phyloP scores from a whole-genome alignment of 2,329 filamentous ascomycete species.

The Colletotrichum ledebouriae region DNA sequence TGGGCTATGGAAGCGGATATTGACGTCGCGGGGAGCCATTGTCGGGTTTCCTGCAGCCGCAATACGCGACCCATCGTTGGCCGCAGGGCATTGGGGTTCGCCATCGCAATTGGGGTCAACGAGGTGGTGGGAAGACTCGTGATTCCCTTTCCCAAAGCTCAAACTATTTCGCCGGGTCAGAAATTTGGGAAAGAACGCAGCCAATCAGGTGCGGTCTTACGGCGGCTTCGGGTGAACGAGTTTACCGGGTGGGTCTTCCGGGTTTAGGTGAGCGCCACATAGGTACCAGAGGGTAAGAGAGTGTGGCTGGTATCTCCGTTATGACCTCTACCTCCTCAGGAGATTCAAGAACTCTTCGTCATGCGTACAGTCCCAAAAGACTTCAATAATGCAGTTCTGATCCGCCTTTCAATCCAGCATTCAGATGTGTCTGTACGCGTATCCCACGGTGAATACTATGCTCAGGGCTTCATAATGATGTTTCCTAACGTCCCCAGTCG shows the following conservation, averaged over 20 bases:
- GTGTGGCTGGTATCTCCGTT: too few relatives aligned
- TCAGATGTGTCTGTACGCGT: too few relatives aligned
- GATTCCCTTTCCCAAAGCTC: conserved; percentile 31
- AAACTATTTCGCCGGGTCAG: conserved; percentile 37
- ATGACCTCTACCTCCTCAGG: too few relatives aligned
- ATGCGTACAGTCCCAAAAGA: too few relatives aligned
- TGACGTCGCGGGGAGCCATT: conserved; percentile 22
- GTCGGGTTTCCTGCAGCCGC: conserved; percentile 38
- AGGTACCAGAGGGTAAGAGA: neutral
- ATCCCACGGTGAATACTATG: too few relatives aligned
- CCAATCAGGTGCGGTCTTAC: conserved; percentile 26
- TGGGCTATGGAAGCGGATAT: neutral
- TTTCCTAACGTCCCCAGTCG: too few relatives aligned
- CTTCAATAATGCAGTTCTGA: too few relatives aligned
- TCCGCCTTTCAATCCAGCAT: too few relatives aligned
- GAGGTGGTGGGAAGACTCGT: conserved; percentile 29
- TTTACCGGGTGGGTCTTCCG: conserved; percentile 10
- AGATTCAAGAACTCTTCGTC: too few relatives aligned
- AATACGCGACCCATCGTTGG: conserved; percentile 49
- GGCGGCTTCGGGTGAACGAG: conserved; percentile 37
- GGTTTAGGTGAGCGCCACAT: too few relatives aligned
- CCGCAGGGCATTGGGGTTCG: conserved; percentile 48
- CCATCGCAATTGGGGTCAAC: conserved; percentile 47
- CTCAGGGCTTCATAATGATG: too few relatives aligned
- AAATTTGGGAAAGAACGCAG: conserved; percentile 27